Conservation (phyloP, 371 early-diverging fungal genomes). For the Choanephora cucurbitarum region DNA sequence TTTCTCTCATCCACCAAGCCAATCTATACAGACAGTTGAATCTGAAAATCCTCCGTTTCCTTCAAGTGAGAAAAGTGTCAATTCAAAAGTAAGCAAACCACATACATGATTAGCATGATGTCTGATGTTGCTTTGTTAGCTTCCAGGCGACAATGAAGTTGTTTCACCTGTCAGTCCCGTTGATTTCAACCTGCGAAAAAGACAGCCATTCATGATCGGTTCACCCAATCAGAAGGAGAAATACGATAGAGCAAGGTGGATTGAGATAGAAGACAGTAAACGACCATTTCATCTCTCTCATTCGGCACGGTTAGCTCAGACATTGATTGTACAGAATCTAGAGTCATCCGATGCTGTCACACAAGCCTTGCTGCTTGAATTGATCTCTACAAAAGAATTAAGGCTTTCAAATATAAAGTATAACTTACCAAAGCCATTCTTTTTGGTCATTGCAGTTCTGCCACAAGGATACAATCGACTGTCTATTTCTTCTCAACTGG, state of each 20-base stretch:
- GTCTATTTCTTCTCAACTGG: conserved; percentile 37
- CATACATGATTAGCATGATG: too few relatives aligned
- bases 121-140: conserved; percentile 6
- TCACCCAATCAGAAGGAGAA: conserved; percentile 8
- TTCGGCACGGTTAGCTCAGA: conserved; percentile 41
- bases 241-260: conserved; percentile 17
- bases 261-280: conserved; percentile 23
- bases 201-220: conserved; percentile 4
- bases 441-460: conserved; percentile 38
- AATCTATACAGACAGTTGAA: conserved; percentile 24
- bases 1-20: conserved; percentile 12
- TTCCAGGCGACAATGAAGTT: conserved; percentile 18
- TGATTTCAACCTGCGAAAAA: conserved; percentile 39
- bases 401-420: conserved; percentile 49
- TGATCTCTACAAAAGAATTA: conserved; percentile 55
- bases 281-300: conserved; percentile 1
- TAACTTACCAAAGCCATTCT: conserved; percentile 54
- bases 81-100: too few relatives aligned
- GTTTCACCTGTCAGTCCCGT: conserved; percentile 45
- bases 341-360: conserved; percentile 47
- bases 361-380: conserved; percentile 53
- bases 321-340: conserved; percentile 47
- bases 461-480: conserved; percentile 31
- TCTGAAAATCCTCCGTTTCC: conserved; percentile 16
- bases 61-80: too few relatives aligned